Conservation (phyloP, 164 flowering plant genomes). For the Umbellularia californica region DNA sequence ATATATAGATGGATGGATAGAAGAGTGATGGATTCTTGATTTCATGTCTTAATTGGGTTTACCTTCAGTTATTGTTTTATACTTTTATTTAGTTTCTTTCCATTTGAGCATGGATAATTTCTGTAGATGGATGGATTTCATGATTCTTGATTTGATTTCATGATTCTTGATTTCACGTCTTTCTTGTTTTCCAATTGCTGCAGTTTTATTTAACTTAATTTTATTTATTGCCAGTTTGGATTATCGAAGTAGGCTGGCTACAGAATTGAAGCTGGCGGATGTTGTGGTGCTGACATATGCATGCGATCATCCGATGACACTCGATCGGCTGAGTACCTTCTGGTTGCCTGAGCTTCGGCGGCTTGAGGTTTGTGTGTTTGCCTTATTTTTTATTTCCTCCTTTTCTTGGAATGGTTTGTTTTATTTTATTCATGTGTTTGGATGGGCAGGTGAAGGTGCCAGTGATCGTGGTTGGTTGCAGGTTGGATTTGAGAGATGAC, state of each 20-base stretch:
- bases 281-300: slow-evolving; percentile 93
- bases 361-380: slow-evolving; percentile 50
- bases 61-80: not conserved
- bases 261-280: slow-evolving; percentile 80
- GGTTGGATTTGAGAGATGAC: slow-evolving; percentile 85
- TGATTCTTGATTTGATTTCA: too few species aligned
- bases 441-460: slow-evolving; percentile 50
- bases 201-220: not conserved
- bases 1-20: too few species aligned
- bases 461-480: slow-evolving; percentile 68
- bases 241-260: slow-evolving; percentile 52
- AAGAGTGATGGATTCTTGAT: too few species aligned
- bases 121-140: too few species aligned
- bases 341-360: slow-evolving; percentile 95
- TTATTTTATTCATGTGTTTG: not conserved
- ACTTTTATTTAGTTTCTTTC: too few species aligned
- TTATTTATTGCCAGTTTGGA: slow-evolving; percentile 41
- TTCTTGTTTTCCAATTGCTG: not conserved
- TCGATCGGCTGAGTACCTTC: slow-evolving; percentile 64
- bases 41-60: too few species aligned
- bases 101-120: too few species aligned
- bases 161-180: too few species aligned
- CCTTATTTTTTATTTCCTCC: not conserved
- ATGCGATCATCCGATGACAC: slow-evolving; percentile 72
- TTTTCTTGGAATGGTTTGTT: not conserved